These are phyloP conservation scores for Canariomyces notabilis DNA, from an alignment of 2,329 filamentous ascomycete species.

Conservation along the genomic window DNA sequence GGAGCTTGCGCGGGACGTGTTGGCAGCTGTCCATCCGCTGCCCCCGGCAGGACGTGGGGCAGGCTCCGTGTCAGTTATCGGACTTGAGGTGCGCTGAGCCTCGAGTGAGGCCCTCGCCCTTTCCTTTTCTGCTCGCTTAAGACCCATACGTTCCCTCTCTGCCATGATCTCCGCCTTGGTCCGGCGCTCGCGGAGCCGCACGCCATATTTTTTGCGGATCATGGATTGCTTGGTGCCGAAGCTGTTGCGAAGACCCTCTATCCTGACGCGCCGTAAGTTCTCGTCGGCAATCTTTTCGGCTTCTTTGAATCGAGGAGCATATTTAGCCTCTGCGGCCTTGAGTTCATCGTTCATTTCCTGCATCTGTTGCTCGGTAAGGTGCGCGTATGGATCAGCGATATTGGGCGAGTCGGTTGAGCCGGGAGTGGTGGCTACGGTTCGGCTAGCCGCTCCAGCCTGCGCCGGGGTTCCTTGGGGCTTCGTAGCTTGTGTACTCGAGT, in stretches of 20 bases:
- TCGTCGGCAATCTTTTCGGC: constrained; percentile 36
- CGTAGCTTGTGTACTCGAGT: constrained; percentile 1
- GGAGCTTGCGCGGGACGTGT: constrained; percentile 13
- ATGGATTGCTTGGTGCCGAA: constrained; percentile 52
- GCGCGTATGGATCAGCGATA: constrained; percentile 39
- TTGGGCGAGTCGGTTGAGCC: constrained; percentile 17
- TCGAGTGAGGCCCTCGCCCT: constrained; percentile 10
- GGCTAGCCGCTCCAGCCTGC: constrained; percentile 6
- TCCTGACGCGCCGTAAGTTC: constrained; percentile 26
- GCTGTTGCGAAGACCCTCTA: constrained; percentile 45
- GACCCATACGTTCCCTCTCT: constrained; percentile 37
- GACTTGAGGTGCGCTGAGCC: constrained; percentile 2
- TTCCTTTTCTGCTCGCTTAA: constrained; percentile 27
- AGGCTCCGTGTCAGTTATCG: background rate
- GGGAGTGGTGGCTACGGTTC: constrained; percentile 10
- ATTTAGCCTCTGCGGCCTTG: constrained; percentile 34
- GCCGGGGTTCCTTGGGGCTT: constrained; percentile 14
- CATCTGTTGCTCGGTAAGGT: constrained; percentile 34
- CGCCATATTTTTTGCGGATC: constrained; percentile 55
- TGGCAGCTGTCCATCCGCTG: constrained; percentile 23
- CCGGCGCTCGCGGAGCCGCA: constrained; percentile 46
- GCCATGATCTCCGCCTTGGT: constrained; percentile 43
- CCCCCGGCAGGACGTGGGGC: background rate
- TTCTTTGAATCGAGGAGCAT: constrained; percentile 38
- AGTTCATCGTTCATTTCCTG: constrained; percentile 35